Base-by-base conservation (phyloP, 73 alveolate species). In the Symbiodinium pilosum region DNA sequence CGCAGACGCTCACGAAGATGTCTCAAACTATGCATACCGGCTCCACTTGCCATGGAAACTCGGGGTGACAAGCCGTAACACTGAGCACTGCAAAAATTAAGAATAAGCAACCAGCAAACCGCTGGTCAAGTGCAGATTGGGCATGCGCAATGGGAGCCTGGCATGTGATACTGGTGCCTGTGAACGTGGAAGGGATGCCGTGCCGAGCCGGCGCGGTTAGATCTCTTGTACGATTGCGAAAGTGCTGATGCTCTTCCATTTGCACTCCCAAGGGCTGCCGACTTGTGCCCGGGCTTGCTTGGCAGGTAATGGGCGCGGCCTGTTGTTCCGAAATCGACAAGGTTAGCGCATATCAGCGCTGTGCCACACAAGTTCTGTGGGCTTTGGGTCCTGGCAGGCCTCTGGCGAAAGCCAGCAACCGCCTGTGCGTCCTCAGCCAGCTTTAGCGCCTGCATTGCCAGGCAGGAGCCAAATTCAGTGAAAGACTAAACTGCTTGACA, bases 251-350 rank as follows among this genome's bases (percentile, higher is more conserved):
- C 71, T 14, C 18, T 12, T 3, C 71, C 16, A 30, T 12, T n/a
- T n/a, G n/a, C n/a, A n/a, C n/a, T n/a, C n/a, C n/a, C n/a, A n/a
- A n/a, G n/a, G n/a, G n/a, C n/a, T n/a, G n/a, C n/a, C n/a, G n/a
- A n/a, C n/a, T n/a, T n/a, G n/a, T n/a, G n/a, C n/a, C n/a, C n/a
- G 14, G 59, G 14, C 59, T 47, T 47, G 59, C 59, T 26, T 32
- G 77, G 11, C 77, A 64, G 77, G 77, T 64, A 64, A 64, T 64
- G 77, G 77, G 77, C 32, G 77, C 77, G 32, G 39, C 77, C 77
- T 64, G 77, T 26, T 64, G 77, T 36, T 64, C 77, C 39, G 77
- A 64, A 64, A 64, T 64, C 77, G 77, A 64, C 77, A 64, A 64
- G 77, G 77, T 26, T 64, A 30, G 16, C 0, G 7, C 11, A 36